Base-by-base conservation (phyloP, 2,329 filamentous ascomycete genomes). In the Sarocladium brachiariae region DNA sequence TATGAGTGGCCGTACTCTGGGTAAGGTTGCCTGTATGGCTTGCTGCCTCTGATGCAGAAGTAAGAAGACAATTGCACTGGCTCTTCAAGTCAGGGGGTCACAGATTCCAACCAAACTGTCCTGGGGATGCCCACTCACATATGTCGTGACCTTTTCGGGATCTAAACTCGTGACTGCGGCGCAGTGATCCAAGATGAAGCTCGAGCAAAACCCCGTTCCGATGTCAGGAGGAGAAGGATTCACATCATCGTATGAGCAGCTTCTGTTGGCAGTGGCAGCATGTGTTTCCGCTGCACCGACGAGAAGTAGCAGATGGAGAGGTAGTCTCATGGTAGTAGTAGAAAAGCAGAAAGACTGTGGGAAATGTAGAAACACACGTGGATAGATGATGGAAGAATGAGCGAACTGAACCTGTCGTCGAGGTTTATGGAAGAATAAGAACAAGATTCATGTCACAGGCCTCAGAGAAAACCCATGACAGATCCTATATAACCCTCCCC, bases 41-140 rank as follows among this genome's bases (percentile, higher is more conserved):
- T 21, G 16, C 25, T 5, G 43, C 19, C 5, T 4, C 43, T 4
- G 43, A 27, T 9, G 7, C 43, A 13, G 27, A 13, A 11, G 57
- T 57, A 14, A 61, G 19, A 25, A 63, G 58, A 49, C 63, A 65
- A 14, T 54, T 54, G 48, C 63, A 65, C 63, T 65, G 19, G 14
- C 19, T 10, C 24, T 34, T 10, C 11, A 33, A 10, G 4, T 35
- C 37, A 51, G 25, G n/a, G n/a, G n/a, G n/a, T n/a, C n/a, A n/a
- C n/a, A n/a, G 13, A 13, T 13, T 30, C 27, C 27, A 30, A 30
- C 27, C 27, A 30, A 13, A 13, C 27, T 7, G 27, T 13, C 35
- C 18, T 24, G 13, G 6, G 25, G 16, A 4, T 18, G 6, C n/a
- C 4, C 4, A 25, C 51, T 38, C n/a, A 52, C 51, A 27, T 52